These are phyloP conservation scores for Nephelium lappaceum DNA, from an alignment of 345 rosid genomes.

Conservation along the genomic window DNA sequence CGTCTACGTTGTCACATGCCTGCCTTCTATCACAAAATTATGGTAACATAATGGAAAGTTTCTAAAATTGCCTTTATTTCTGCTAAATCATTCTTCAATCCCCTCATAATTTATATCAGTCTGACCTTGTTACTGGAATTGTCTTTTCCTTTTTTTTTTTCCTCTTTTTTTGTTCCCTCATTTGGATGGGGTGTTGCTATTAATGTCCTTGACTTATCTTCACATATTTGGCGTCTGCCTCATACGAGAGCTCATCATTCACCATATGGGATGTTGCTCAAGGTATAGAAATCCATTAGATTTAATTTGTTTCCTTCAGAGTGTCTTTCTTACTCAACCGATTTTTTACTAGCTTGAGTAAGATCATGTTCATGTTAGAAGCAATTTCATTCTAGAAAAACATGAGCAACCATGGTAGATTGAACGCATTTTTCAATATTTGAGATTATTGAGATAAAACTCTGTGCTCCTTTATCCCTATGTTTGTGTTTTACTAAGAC, in stretches of 20 bases:
- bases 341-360: conserved; percentile 17
- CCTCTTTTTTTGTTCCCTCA: background rate
- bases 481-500: background rate
- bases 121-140: background rate
- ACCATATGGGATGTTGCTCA: conserved; percentile 95
- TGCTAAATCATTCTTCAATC: background rate
- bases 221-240: conserved; percentile 91
- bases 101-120: background rate
- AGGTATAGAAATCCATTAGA: conserved; percentile 45
- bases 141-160: background rate
- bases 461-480: conserved; percentile 1
- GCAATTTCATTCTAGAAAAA: background rate
- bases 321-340: background rate
- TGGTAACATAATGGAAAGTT: background rate
- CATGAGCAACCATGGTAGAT: background rate
- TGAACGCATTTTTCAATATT: background rate
- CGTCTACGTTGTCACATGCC: background rate
- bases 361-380: background rate
- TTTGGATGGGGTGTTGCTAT: background rate
- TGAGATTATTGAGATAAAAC: background rate
- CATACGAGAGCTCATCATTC: conserved; percentile 85
- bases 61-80: background rate
- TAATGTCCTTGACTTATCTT: conserved; percentile 58
- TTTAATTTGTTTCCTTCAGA: conserved; percentile 6
- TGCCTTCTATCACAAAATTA: background rate